Percentiles rank a stretch among this genome's conserved stretches.
These are phyloP conservation scores for Quercus rubra DNA, from an alignment of 306 rosid genomes.

Conservation along the genomic window DNA sequence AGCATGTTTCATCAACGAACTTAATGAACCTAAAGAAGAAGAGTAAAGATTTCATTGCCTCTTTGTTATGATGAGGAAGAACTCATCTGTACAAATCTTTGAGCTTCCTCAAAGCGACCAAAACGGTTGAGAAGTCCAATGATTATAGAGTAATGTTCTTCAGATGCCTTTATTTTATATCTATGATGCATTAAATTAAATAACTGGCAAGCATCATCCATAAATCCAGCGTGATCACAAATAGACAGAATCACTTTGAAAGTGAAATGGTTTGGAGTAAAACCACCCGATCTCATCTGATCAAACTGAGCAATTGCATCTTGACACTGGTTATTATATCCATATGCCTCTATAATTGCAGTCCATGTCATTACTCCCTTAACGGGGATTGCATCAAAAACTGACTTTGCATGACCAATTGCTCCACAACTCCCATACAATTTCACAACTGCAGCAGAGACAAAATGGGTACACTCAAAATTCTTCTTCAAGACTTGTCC, in stretches of 20 bases:
- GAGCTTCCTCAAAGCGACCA: slow-evolving; percentile 61
- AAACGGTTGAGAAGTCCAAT: slow-evolving; percentile 51
- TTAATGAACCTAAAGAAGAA: slow-evolving; percentile 14
- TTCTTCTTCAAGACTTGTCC: slow-evolving; percentile 63
- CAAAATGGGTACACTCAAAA: slow-evolving; percentile 48
- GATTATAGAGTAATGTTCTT: slow-evolving; percentile 48
- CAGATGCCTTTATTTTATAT: slow-evolving; percentile 48
- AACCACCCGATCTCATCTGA: slow-evolving; percentile 41
- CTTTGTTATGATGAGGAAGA: slow-evolving; percentile 33
- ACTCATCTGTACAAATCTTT: slow-evolving; percentile 42
- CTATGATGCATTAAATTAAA: slow-evolving; percentile 47
- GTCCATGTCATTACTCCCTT: slow-evolving; percentile 87
- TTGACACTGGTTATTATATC: slow-evolving; percentile 39
- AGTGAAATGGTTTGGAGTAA: slow-evolving; percentile 60
- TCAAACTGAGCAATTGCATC: slow-evolving; percentile 57
- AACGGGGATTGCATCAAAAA: slow-evolving; percentile 45
- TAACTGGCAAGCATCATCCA: slow-evolving; percentile 55
- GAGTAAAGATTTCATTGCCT: slow-evolving; percentile 2
- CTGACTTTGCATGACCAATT: slow-evolving; percentile 43
- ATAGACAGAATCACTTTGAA: slow-evolving; percentile 57
- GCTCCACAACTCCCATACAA: slow-evolving; percentile 64
- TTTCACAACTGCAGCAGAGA: slow-evolving; percentile 56
- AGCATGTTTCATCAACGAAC: slow-evolving; percentile 9
- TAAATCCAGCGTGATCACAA: slow-evolving; percentile 67
- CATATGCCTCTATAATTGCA: slow-evolving; percentile 66